Conservation (phyloP, 371 early-diverging fungal species). For the Saksenaea oblongispora region DNA sequence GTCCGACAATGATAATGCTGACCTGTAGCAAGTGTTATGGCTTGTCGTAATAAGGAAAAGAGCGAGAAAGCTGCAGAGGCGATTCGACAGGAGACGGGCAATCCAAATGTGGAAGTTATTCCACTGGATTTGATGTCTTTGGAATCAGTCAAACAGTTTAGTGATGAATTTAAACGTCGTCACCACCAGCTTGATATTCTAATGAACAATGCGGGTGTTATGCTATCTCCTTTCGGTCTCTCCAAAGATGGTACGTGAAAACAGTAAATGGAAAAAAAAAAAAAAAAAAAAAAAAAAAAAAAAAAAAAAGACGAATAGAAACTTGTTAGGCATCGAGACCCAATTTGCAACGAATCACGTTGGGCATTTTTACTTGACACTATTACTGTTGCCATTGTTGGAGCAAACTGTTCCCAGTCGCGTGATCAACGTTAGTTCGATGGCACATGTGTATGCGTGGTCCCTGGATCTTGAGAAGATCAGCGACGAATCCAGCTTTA, state of each 20-base stretch:
- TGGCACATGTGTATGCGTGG: conserved; percentile 10
- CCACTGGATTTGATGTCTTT: conserved; percentile 61
- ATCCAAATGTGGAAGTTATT: conserved; percentile 53
- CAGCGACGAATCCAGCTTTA: conserved; percentile 44
- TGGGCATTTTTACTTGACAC: conserved; percentile 75
- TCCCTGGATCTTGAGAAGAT: conserved; percentile 29
- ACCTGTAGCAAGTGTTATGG: conserved; percentile 38
- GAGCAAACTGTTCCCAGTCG: conserved; percentile 54
- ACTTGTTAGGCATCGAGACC: conserved; percentile 21
- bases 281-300: too few species aligned
- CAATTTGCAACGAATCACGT: conserved; percentile 69
- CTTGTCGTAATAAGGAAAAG: conserved; percentile 54
- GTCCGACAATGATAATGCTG: neutral
- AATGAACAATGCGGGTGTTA: conserved; percentile 72
- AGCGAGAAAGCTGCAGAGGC: conserved; percentile 49
- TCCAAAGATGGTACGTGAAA: conserved; percentile 67
- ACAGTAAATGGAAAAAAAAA: too few species aligned
- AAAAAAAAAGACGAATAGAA: neutral
- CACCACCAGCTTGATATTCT: conserved; percentile 60
- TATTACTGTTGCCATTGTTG: conserved; percentile 61
- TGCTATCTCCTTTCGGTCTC: conserved; percentile 61
- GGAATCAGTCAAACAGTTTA: conserved; percentile 28
- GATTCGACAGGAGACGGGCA: conserved; percentile 55
- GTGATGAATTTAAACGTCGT: conserved; percentile 2
- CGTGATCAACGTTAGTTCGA: conserved; percentile 57